phyloP scores from a whole-genome alignment of 768 basidiomycete genomes.

The Suillus ampliporus region DNA sequence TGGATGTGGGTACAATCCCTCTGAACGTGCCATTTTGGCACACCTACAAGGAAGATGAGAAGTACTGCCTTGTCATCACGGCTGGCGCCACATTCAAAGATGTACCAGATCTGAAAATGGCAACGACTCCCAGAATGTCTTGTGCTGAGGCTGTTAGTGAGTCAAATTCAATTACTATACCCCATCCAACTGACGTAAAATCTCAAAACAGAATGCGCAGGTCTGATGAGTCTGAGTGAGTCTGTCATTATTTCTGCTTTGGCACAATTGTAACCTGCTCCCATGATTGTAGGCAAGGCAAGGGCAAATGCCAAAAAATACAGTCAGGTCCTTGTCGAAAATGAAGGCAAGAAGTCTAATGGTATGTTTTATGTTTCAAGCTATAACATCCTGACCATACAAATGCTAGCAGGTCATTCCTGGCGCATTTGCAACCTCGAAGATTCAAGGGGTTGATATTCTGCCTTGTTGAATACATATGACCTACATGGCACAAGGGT shows the following conservation, averaged over 20 bases:
- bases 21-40: background rate
- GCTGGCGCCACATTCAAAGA: background rate
- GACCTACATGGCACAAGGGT: background rate
- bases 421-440: constrained; percentile 19
- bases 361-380: background rate
- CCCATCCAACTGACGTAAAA: too few relatives aligned
- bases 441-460: background rate
- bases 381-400: background rate
- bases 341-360: background rate
- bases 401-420: background rate
- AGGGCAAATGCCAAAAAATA: background rate
- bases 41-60: background rate
- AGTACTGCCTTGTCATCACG: background rate
- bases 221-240: too few relatives aligned
- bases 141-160: background rate
- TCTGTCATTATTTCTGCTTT: too few relatives aligned
- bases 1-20: background rate
- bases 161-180: too few relatives aligned
- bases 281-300: too few relatives aligned
- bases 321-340: background rate
- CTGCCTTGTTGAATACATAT: background rate
- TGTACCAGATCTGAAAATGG: background rate
- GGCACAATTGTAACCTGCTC: too few relatives aligned
- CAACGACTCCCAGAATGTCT: background rate
- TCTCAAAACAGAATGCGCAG: too few relatives aligned